These are phyloP conservation scores for Globisporangium paddicum DNA, from an alignment of 352 stramenopile species.

Conservation along the genomic window DNA sequence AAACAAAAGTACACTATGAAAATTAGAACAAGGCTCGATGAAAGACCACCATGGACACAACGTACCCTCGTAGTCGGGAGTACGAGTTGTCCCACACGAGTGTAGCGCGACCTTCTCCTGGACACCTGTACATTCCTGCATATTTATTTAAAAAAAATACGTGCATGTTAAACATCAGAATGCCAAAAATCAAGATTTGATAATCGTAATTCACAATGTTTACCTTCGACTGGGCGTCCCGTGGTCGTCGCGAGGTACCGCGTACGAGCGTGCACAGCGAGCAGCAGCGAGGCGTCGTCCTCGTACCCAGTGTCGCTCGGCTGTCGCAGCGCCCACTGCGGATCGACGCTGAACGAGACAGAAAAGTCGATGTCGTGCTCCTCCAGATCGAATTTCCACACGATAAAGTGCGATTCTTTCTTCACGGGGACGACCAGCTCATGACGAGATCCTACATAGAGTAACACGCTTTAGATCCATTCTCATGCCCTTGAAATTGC, in stretches of 20 bases:
- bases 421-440: constrained; percentile 47
- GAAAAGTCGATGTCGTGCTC: constrained; percentile 81
- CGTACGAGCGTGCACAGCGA: constrained; percentile 61
- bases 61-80: constrained; percentile 63
- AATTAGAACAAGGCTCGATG: not conserved
- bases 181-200: not conserved
- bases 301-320: constrained; percentile 10
- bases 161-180: not conserved
- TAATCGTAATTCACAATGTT: not conserved
- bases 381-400: constrained; percentile 83
- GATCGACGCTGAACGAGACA: constrained; percentile 37
- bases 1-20: not conserved
- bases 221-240: constrained; percentile 52
- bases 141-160: not conserved
- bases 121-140: constrained; percentile 50
- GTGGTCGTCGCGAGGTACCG: constrained; percentile 48
- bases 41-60: not conserved
- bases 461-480: not conserved
- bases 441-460: constrained; percentile 37
- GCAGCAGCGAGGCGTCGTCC: constrained; percentile 25
- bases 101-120: constrained; percentile 44
- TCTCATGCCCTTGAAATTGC: not conserved
- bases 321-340: constrained; percentile 18
- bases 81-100: constrained; percentile 83
- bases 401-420: constrained; percentile 50